Conservation (phyloP, 78 protist genomes). For the Speleostelium caveatum region DNA sequence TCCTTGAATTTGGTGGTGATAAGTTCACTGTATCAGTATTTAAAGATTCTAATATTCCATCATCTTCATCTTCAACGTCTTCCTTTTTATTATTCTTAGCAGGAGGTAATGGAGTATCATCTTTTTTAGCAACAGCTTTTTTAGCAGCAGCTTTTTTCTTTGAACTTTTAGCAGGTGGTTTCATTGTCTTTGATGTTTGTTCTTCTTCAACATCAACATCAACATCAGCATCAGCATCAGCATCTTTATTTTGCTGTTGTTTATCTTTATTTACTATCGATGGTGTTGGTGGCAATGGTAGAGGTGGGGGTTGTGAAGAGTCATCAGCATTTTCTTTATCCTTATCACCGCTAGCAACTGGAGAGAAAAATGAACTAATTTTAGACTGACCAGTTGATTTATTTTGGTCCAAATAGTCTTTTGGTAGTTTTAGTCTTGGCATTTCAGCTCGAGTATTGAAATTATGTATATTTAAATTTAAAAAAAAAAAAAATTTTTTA, state of each 20-base stretch:
- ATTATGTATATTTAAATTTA: not conserved
- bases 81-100: not conserved
- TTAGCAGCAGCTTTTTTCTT: no score
- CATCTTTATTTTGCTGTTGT: no score
- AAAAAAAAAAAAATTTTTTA: not conserved
- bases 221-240: no score
- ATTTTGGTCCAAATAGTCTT: not conserved
- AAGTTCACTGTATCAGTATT: not conserved
- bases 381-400: not conserved
- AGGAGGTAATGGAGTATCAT: not conserved
- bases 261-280: no score
- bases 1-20: not conserved
- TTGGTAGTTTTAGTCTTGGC: constrained; percentile 39
- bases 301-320: no score
- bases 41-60: not conserved
- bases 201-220: no score
- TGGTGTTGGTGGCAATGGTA: no score
- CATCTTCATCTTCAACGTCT: not conserved
- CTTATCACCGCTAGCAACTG: no score
- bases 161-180: not conserved
- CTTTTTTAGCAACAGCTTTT: no score
- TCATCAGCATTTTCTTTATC: no score
- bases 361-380: no score
- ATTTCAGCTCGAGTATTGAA: not conserved
- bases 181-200: no score